Conservation (phyloP, 257 asterid genomes). For the Jasminum sambac region DNA sequence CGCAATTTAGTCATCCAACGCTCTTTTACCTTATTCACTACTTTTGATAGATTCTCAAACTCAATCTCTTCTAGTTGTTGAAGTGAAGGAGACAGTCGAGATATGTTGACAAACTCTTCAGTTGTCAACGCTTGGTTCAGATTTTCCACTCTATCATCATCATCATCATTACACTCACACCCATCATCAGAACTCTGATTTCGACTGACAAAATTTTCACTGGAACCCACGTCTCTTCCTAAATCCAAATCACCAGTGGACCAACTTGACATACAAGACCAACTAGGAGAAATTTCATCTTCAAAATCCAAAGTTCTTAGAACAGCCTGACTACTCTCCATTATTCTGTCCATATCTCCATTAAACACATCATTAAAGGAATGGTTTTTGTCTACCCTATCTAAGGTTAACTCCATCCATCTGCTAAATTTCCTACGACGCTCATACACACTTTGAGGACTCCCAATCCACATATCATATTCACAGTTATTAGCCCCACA, state of each 20-base stretch:
- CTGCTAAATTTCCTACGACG: conserved; percentile 60
- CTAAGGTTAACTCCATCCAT: conserved; percentile 49
- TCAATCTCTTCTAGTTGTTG: conserved; percentile 32
- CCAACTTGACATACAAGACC: conserved; percentile 49
- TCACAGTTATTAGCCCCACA: conserved; percentile 32
- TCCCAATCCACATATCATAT: conserved; percentile 62
- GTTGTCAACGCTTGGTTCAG: conserved; percentile 30
- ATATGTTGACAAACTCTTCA: conserved; percentile 25
- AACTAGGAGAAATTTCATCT: conserved; percentile 46
- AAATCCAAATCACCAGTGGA: conserved; percentile 36
- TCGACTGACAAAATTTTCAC: conserved; percentile 22
- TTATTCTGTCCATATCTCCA: conserved; percentile 40
- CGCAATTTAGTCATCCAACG: conserved; percentile 58
- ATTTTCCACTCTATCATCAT: conserved; percentile 19
- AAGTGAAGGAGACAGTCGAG: conserved; percentile 28
- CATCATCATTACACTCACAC: conserved; percentile 26
- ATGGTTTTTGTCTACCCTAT: conserved; percentile 26
- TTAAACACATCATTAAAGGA: conserved; percentile 24
- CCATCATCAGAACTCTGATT: conserved; percentile 28
- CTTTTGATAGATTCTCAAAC: conserved; percentile 22
- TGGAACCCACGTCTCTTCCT: conserved; percentile 27
- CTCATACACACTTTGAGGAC: conserved; percentile 71
- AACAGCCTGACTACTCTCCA: conserved; percentile 56
- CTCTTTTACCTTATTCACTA: conserved; percentile 42
- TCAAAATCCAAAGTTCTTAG: conserved; percentile 44